Percentiles rank a stretch among this genome's conserved stretches.
Evolutionary conservation across 2,329 filamentous ascomycete genomes (phyloP).

Genomic region (Sphaerulina musiva): DNA sequence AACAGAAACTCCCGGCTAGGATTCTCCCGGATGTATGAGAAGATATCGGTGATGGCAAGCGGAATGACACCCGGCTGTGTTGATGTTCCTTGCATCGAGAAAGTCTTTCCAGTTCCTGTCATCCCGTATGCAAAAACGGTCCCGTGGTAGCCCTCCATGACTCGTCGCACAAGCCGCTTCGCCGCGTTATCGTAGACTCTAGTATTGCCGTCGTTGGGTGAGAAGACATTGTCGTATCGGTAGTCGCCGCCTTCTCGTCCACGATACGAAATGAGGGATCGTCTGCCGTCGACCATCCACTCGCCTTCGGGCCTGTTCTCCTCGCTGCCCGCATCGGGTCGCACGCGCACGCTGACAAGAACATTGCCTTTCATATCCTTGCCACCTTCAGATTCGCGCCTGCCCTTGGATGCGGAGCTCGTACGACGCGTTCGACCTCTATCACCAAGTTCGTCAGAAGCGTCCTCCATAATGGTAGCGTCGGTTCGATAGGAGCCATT

Average conservation of each 20-base stretch:
- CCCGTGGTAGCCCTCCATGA: slow-evolving; percentile 98
- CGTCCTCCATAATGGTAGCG: slow-evolving; percentile 80
- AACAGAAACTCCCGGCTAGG: slow-evolving; percentile 89
- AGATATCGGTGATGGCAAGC: slow-evolving; percentile 95
- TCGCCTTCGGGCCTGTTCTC: slow-evolving; percentile 63
- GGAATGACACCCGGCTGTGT: slow-evolving; percentile 94
- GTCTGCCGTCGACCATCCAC: slow-evolving; percentile 85
- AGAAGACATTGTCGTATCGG: slow-evolving; percentile 94
- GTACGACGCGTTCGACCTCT: slow-evolving; percentile 42
- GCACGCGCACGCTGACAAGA: slow-evolving; percentile 85
- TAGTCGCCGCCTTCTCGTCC: slow-evolving; percentile 91
- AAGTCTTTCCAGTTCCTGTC: slow-evolving; percentile 98
- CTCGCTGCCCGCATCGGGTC: slow-evolving; percentile 67
- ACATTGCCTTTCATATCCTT: slow-evolving; percentile 90
- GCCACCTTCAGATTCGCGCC: slow-evolving; percentile 26
- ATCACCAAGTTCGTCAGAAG: slow-evolving; percentile 47
- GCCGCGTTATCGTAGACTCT: slow-evolving; percentile 91
- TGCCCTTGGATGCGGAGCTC: slow-evolving; percentile 2
- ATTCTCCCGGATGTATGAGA: slow-evolving; percentile 96
- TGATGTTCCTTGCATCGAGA: slow-evolving; percentile 98
- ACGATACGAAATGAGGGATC: slow-evolving; percentile 71
- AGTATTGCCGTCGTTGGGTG: slow-evolving; percentile 86
- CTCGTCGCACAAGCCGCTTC: slow-evolving; percentile 85
- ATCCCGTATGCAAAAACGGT: slow-evolving; percentile 98
- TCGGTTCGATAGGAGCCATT: slow-evolving; percentile 89